Percentiles rank a stretch among this genome's conserved stretches.
phyloP scores from a whole-genome alignment of 164 flowering plant species.

The Stephania cephalantha region DNA sequence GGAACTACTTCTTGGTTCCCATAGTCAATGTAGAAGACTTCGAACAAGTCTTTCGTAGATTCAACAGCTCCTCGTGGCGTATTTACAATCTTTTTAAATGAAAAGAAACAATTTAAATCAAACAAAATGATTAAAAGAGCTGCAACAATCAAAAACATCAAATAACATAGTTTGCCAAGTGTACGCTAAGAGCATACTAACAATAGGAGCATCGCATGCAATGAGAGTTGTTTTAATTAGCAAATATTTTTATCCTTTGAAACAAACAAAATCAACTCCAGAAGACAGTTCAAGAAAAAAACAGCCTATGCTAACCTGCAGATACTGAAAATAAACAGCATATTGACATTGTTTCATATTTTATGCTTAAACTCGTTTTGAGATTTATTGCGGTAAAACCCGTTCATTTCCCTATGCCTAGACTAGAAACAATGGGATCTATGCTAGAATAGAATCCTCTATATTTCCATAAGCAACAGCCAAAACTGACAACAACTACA shows the following conservation, averaged over 20 bases:
- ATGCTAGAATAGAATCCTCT: no score
- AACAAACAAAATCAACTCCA: not conserved
- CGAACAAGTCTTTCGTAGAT: slow-evolving; percentile 65
- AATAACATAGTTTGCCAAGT: not conserved
- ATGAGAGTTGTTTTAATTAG: not conserved
- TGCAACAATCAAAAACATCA: not conserved
- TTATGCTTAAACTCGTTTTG: no score
- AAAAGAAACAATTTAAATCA: not conserved
- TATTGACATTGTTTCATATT: no score
- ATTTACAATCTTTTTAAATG: slow-evolving; percentile 60
- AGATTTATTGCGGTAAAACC: no score
- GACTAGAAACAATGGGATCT: no score
- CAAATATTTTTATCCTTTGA: not conserved
- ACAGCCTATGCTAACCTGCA: not conserved
- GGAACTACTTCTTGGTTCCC: slow-evolving; percentile 86
- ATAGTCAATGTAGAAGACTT: slow-evolving; percentile 93
- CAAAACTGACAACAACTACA: no score
- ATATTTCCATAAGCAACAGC: no score
- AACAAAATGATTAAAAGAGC: not conserved
- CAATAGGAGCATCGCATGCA: not conserved
- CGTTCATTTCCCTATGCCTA: no score
- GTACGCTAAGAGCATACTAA: not conserved
- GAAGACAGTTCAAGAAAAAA: not conserved
- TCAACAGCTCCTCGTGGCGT: slow-evolving; percentile 76
- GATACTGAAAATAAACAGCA: no score